Percentiles rank a stretch among this genome's conserved stretches.
phyloP scores from a whole-genome alignment of 345 rosid species.

The Eucalyptus rudis region DNA sequence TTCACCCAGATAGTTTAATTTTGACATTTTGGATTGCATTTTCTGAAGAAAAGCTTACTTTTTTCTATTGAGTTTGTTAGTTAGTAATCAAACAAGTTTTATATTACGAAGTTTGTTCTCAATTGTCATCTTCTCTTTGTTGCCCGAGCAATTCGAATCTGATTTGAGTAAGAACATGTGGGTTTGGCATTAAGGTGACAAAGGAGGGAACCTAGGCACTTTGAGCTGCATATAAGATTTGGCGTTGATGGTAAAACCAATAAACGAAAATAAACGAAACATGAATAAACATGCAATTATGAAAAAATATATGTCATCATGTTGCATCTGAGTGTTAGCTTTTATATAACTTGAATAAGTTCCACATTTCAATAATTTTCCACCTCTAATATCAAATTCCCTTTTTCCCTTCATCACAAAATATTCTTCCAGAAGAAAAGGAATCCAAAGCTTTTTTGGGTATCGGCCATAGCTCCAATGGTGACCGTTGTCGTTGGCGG shows the following conservation, averaged over 20 bases:
- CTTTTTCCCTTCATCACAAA: not conserved
- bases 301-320: not conserved
- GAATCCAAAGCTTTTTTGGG: slow-evolving; percentile 82
- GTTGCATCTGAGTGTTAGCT: not conserved
- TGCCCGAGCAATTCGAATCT: not conserved
- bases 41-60: not conserved
- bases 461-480: slow-evolving; percentile 82
- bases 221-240: not conserved
- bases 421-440: slow-evolving; percentile 29
- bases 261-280: not conserved
- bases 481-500: slow-evolving; percentile 53
- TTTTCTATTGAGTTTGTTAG: not conserved
- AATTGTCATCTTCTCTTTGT: not conserved
- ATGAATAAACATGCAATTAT: not conserved
- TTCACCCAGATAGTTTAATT: not conserved
- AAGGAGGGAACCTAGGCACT: not conserved
- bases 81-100: not conserved
- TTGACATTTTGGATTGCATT: not conserved
- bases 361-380: not conserved
- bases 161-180: not conserved
- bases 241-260: not conserved
- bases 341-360: not conserved
- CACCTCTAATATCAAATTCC: not conserved
- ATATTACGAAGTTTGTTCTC: not conserved
- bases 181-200: not conserved